These are phyloP conservation scores for Malus sieversii DNA, from an alignment of 306 rosid species.

Conservation along the genomic window DNA sequence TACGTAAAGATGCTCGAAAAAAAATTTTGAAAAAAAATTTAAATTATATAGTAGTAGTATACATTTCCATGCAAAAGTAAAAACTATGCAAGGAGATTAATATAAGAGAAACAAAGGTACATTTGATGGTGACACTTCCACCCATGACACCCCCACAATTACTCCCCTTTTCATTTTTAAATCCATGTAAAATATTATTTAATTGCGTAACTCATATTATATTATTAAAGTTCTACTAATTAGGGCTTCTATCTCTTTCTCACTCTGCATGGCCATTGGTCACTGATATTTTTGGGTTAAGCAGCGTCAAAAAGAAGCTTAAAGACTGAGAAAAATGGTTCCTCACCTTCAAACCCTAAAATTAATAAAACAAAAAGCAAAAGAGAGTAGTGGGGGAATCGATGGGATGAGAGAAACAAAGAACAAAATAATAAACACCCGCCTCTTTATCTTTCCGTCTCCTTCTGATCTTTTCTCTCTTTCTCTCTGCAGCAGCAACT, in stretches of 20 bases:
- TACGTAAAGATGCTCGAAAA: neutral
- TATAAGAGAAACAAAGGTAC: conserved; percentile 50
- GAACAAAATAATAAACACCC: conserved; percentile 33
- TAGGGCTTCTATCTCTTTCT: conserved; percentile 25
- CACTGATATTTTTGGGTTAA: conserved; percentile 20
- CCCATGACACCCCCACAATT: conserved; percentile 59
- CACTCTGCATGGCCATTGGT: conserved; percentile 33
- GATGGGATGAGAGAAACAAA: neutral
- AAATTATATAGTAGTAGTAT: neutral
- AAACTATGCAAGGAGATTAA: conserved; percentile 16
- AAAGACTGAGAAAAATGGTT: conserved; percentile 34
- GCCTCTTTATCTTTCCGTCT: conserved; percentile 69
- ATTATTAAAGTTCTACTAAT: conserved; percentile 3
- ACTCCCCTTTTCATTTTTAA: conserved; percentile 41
- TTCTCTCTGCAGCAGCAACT: neutral
- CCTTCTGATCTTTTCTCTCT: conserved; percentile 29
- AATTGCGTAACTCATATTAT: neutral
- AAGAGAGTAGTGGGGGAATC: neutral
- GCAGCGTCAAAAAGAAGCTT: conserved; percentile 29
- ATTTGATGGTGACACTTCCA: conserved; percentile 74
- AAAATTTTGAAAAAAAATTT: neutral
- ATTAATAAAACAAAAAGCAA: conserved; percentile 46
- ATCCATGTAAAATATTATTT: conserved; percentile 18
- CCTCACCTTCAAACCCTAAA: conserved; percentile 31
- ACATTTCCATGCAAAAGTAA: conserved; percentile 25